Evolutionary conservation across 768 basidiomycete species (phyloP).

Genomic region (Boletus huronensis): DNA sequence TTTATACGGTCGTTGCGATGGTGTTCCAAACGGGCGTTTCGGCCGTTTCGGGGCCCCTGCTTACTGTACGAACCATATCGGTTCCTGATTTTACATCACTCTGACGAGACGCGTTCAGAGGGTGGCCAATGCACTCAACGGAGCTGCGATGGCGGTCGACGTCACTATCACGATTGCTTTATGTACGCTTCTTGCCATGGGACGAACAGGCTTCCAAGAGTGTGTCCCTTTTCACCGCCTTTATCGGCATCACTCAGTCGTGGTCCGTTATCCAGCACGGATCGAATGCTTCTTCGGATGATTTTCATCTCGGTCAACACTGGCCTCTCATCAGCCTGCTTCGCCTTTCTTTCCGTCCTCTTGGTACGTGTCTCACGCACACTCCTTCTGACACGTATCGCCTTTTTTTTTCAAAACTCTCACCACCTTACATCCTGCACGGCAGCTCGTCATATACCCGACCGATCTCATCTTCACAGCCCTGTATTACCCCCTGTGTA

Average conservation of each 20-base stretch:
- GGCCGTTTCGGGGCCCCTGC: slow-evolving; percentile 16
- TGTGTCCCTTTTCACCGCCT: slow-evolving; percentile 2
- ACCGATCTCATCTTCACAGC: slow-evolving; percentile 21
- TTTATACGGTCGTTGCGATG: slow-evolving; percentile 16
- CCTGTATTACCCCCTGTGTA: slow-evolving; percentile 31
- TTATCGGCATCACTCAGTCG: background rate
- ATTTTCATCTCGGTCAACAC: slow-evolving; percentile 27
- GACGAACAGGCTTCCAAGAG: slow-evolving; percentile 24
- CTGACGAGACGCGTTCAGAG: slow-evolving; percentile 14
- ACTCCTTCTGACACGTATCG: background rate
- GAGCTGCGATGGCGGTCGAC: slow-evolving; percentile 15
- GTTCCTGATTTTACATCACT: background rate
- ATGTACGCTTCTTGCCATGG: slow-evolving; percentile 21
- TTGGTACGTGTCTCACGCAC: slow-evolving; percentile 11
- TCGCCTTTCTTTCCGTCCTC: slow-evolving; percentile 19
- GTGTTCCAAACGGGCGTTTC: slow-evolving; percentile 12
- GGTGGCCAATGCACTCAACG: slow-evolving; percentile 10
- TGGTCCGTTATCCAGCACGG: slow-evolving; percentile 16
- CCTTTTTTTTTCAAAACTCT: background rate
- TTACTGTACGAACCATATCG: slow-evolving; percentile 12
- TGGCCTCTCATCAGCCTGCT: slow-evolving; percentile 22
- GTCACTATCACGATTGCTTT: slow-evolving; percentile 20
- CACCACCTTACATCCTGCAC: background rate
- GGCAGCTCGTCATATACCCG: slow-evolving; percentile 23
- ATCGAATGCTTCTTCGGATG: slow-evolving; percentile 22